Conservation (phyloP, 345 rosid genomes). For the Pistacia integerrima region DNA sequence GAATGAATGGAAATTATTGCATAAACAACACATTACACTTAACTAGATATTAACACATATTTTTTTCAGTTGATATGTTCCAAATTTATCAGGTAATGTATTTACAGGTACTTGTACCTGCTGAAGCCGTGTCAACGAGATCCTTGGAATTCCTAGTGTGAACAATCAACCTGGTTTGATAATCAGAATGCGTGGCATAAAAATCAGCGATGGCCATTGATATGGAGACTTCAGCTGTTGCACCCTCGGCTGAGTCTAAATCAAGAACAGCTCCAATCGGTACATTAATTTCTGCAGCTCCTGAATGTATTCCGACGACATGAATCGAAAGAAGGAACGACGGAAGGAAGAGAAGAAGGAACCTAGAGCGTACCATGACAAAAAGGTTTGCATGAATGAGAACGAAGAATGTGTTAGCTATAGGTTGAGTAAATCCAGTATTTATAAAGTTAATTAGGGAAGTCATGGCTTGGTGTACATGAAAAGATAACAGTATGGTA, state of each 20-base stretch:
- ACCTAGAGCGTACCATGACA: background rate
- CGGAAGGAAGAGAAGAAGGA: background rate
- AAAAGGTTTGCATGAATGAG: background rate
- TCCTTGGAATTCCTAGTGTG: slow-evolving; percentile 15
- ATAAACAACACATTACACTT: too few relatives aligned
- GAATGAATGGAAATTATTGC: too few relatives aligned
- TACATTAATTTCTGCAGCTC: background rate
- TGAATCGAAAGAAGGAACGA: background rate
- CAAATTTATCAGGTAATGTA: too few relatives aligned
- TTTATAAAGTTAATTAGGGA: background rate
- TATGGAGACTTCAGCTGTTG: slow-evolving; percentile 13
- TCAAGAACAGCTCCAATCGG: slow-evolving; percentile 22
- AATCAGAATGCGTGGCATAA: slow-evolving; percentile 17
- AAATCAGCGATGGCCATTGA: slow-evolving; percentile 26
- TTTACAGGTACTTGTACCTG: slow-evolving; percentile 19
- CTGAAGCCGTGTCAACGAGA: slow-evolving; percentile 16
- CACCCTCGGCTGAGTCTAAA: slow-evolving; percentile 11
- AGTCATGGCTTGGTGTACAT: too few relatives aligned
- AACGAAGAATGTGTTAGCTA: background rate
- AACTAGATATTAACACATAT: too few relatives aligned
- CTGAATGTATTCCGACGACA: background rate
- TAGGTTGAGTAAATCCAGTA: background rate
- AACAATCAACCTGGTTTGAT: slow-evolving; percentile 16
- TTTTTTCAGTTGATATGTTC: too few relatives aligned
- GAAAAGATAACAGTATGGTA: background rate